Base-by-base conservation (phyloP, 139 green algal species). In the Coelastrella sp. region DNA sequence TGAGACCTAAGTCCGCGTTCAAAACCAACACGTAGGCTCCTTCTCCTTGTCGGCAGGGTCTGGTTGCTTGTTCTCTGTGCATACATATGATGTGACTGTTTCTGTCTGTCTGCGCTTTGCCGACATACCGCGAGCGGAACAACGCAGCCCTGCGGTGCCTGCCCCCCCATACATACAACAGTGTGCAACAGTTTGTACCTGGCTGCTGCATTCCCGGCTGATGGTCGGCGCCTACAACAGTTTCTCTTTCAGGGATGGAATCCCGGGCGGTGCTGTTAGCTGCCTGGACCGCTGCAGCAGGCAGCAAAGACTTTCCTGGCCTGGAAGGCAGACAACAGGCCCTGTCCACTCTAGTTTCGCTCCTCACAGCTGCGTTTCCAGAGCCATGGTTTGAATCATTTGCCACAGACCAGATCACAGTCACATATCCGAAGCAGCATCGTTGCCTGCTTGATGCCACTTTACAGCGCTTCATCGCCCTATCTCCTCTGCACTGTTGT, bases 391-490 rank as follows among this genome's bases (percentile, higher is more conserved):
- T 79, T 38, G 13, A 79, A 4, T 0, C 13, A 7, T 79, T 38
- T 27, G 5, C 62, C 27, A 4, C n/a, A 15, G 41, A 37, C 4
- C 41, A 32, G 9, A 19, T 79, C 23, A 11, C 17, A 19, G 41
- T 17, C 6, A 79, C 71, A 3, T 79, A 79, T 19, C 41, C 71
- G 35, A 74, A 45, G 45, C 40, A 41, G 41, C 30, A 35, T 17
- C 60, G 71, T 41, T 79, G 71, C 41, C 41, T 79, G 3, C 43
- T 79, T 9, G 71, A 79, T 62, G 71, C 71, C 9, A 30, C 50
- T 8, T 41, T 79, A 27, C 71, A 79, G 71, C 19, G 38, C 3
- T 41, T 62, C 30, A 57, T 79, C 21, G 71, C 71, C 32, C 25
- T 57, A 8, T 62, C 40, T 8, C 71, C 71, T 21, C 3, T 79